A percentile compares a stretch with the other conserved stretches of the same genome.
phyloP scores from a whole-genome alignment of 2,329 filamentous ascomycete genomes.

The Chaetomiaceae sp. region DNA sequence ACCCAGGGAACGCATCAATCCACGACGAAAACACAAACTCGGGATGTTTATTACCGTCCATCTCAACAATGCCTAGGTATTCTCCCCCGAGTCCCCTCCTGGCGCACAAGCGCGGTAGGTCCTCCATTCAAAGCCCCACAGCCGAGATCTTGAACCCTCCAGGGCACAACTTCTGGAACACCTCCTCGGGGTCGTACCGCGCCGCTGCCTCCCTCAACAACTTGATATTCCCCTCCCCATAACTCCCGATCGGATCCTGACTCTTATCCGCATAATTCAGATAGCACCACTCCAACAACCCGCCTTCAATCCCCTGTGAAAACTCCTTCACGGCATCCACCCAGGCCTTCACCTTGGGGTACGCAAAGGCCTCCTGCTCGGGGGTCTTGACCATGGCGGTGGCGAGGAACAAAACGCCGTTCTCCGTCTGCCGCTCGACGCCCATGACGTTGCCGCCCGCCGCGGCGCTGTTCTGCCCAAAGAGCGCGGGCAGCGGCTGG shows the following conservation, averaged over 20 bases:
- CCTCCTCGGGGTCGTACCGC: slow-evolving; percentile 26
- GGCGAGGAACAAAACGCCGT: slow-evolving; percentile 22
- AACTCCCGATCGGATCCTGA: slow-evolving; percentile 27
- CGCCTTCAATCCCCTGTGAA: slow-evolving; percentile 13
- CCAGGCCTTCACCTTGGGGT: slow-evolving; percentile 20
- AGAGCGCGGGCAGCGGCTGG: slow-evolving; percentile 23
- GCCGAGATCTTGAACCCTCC: slow-evolving; percentile 25
- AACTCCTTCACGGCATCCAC: slow-evolving; percentile 18
- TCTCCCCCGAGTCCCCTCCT: no score
- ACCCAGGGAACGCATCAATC: no score
- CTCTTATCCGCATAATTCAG: slow-evolving; percentile 28
- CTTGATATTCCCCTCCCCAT: slow-evolving; percentile 27
- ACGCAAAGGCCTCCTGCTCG: slow-evolving; percentile 20
- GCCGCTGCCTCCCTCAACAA: slow-evolving; percentile 21
- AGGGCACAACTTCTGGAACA: slow-evolving; percentile 27
- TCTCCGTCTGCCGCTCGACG: slow-evolving; percentile 16
- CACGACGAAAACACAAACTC: no score
- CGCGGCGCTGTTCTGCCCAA: slow-evolving; percentile 10
- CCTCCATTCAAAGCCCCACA: no score
- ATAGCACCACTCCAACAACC: slow-evolving; percentile 21
- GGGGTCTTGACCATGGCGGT: slow-evolving; percentile 17
- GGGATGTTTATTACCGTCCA: no score
- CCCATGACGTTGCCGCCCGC: slow-evolving; percentile 27
- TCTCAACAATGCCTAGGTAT: no score
- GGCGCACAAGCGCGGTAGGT: no score